Evolutionary conservation across 139 green algal species (phyloP).

Genomic region (Axilococcus clingmanii): DNA sequence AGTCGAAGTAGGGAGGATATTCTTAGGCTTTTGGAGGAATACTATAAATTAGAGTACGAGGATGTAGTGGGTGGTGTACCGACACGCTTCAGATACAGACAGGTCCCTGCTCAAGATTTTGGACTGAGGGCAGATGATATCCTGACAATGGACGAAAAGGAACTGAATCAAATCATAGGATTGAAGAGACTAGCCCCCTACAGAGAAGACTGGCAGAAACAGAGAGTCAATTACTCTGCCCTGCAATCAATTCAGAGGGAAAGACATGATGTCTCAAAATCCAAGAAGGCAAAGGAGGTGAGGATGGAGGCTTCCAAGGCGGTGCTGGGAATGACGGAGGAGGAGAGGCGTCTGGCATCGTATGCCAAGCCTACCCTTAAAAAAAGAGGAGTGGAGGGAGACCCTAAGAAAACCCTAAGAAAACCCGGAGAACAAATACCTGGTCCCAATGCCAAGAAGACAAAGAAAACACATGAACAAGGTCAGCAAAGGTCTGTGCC

Average conservation of each 20-base stretch:
- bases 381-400: slow-evolving; percentile 1
- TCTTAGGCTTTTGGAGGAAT: slow-evolving; percentile 73
- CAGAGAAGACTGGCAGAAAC: background rate
- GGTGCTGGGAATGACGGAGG: background rate
- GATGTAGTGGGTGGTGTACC: slow-evolving; percentile 65
- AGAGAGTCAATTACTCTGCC: background rate
- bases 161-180: slow-evolving; percentile 72
- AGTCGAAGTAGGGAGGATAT: slow-evolving; percentile 22
- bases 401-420: slow-evolving; percentile 5
- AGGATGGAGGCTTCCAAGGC: slow-evolving; percentile 11
- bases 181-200: slow-evolving; percentile 79
- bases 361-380: slow-evolving; percentile 21
- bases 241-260: background rate
- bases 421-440: too few relatives aligned
- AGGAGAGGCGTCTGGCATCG: slow-evolving; percentile 18
- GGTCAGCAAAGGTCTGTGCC: background rate
- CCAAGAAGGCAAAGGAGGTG: background rate
- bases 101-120: slow-evolving; percentile 58
- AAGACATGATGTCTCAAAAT: background rate
- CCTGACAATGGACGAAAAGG: slow-evolving; percentile 60
- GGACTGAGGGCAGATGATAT: slow-evolving; percentile 75
- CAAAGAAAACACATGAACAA: background rate
- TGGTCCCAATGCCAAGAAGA: too few relatives aligned
- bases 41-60: slow-evolving; percentile 89
- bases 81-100: slow-evolving; percentile 55